Percentiles rank a stretch among this genome's conserved stretches.
phyloP scores from a whole-genome alignment of 129 eudicot species.

The Flaveria trinervia region DNA sequence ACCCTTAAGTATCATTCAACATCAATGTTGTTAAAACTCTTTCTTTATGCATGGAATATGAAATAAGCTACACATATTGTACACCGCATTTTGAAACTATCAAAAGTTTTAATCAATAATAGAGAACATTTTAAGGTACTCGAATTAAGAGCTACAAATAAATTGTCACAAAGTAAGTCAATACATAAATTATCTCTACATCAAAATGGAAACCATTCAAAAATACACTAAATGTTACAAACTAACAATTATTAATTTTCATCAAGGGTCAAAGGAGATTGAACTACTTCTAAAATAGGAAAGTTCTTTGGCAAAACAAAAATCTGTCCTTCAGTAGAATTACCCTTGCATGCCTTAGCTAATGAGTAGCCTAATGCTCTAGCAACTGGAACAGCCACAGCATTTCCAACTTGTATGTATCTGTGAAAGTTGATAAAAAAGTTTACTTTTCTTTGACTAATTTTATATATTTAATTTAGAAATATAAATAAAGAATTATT shows the following conservation, averaged over 20 bases:
- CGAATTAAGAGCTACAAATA: too few species aligned
- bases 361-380: constrained; percentile 67
- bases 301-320: constrained; percentile 47
- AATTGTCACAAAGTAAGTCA: neutral
- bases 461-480: neutral
- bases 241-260: neutral
- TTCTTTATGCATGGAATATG: too few species aligned
- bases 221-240: neutral
- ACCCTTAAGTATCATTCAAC: too few species aligned
- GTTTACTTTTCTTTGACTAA: neutral
- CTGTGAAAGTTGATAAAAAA: constrained; percentile 22
- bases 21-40: too few species aligned
- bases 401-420: constrained; percentile 83
- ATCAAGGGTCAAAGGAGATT: neutral
- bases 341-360: constrained; percentile 52
- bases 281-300: constrained; percentile 25
- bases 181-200: neutral
- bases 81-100: too few species aligned
- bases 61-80: too few species aligned
- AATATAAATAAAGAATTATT: too few species aligned
- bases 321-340: constrained; percentile 34
- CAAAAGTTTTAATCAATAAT: too few species aligned
- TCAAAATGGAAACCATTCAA: neutral
- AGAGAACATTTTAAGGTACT: too few species aligned
- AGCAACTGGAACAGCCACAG: constrained; percentile 83